Percentiles rank a stretch among this genome's conserved stretches.
These are phyloP conservation scores for Boletus edulis DNA, from an alignment of 768 basidiomycete species.

Conservation along the genomic window DNA sequence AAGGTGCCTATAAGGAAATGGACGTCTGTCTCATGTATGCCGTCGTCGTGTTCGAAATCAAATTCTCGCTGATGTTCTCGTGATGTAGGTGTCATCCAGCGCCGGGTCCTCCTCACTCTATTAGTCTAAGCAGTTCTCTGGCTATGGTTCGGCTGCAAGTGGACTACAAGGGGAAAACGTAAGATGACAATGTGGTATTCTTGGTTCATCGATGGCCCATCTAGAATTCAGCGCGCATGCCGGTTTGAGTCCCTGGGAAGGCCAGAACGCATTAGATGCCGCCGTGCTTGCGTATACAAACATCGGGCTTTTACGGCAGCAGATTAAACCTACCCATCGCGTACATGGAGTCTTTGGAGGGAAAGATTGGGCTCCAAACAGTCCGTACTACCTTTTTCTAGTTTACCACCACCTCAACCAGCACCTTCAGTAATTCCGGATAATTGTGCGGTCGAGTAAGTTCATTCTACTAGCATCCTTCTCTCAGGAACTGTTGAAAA, in stretches of 20 bases:
- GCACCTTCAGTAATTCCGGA: conserved; percentile 70
- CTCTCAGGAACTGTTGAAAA: neutral
- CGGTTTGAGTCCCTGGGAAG: conserved; percentile 81
- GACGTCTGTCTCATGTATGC: conserved; percentile 72
- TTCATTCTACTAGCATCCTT: neutral
- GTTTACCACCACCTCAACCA: neutral
- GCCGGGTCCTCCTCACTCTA: conserved; percentile 67
- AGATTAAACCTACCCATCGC: conserved; percentile 72
- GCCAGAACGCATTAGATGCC: conserved; percentile 79
- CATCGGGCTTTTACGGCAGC: conserved; percentile 78
- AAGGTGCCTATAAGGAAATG: conserved; percentile 75
- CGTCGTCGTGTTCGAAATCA: neutral
- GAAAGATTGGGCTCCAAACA: conserved; percentile 70
- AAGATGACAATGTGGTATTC: conserved; percentile 10
- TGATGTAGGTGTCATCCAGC: conserved; percentile 73
- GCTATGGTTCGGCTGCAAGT: conserved; percentile 59
- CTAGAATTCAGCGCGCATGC: conserved; percentile 63
- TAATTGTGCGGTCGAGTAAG: conserved; percentile 69
- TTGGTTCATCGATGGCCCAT: neutral
- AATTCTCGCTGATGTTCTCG: neutral
- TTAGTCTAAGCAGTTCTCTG: conserved; percentile 62
- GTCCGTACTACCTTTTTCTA: conserved; percentile 36
- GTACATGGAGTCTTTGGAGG: conserved; percentile 81
- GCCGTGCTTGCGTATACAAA: conserved; percentile 84
- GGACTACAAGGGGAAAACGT: conserved; percentile 78